These are phyloP conservation scores for Agrocybe pediades DNA, from an alignment of 768 basidiomycete species.

Conservation along the genomic window DNA sequence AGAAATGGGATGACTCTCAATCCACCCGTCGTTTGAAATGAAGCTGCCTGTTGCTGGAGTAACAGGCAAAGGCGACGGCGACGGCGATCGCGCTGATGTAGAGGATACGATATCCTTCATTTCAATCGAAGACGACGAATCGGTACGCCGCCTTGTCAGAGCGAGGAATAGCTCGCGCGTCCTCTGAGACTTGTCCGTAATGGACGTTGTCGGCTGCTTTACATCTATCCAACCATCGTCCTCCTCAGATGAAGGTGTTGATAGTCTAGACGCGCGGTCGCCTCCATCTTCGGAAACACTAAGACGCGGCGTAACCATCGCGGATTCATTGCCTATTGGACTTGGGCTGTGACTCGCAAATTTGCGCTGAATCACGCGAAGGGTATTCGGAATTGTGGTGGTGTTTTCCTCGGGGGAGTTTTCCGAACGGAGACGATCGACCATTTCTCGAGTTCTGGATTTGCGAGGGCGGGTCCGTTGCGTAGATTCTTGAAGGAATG, in stretches of 20 bases:
- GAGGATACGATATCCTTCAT: conserved; percentile 15
- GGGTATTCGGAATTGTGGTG: background rate
- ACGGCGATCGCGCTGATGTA: conserved; percentile 10
- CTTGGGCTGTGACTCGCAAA: conserved; percentile 36
- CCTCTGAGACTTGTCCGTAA: conserved; percentile 34
- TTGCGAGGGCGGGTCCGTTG: conserved; percentile 39
- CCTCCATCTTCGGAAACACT: conserved; percentile 43
- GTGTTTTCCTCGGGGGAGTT: conserved; percentile 15
- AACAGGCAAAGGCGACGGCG: conserved; percentile 21
- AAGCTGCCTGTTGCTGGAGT: conserved; percentile 9
- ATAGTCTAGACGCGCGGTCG: conserved; percentile 28
- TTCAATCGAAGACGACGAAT: conserved; percentile 33
- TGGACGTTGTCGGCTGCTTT: conserved; percentile 21
- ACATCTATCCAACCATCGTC: conserved; percentile 51
- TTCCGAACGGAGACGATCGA: conserved; percentile 53
- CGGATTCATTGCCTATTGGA: conserved; percentile 31
- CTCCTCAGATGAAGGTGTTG: conserved; percentile 37
- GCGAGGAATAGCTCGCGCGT: conserved; percentile 45
- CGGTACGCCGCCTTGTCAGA: conserved; percentile 40
- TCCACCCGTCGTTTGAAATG: conserved; percentile 35
- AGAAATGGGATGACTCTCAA: conserved; percentile 28
- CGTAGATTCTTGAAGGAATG: conserved; percentile 46
- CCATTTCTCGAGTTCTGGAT: conserved; percentile 61
- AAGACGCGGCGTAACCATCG: conserved; percentile 32
- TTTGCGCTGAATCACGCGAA: conserved; percentile 19